Percentiles rank a stretch among this genome's conserved stretches.
phyloP scores from a whole-genome alignment of 2,329 filamentous ascomycete species.

The Colletotrichum falcatum region DNA sequence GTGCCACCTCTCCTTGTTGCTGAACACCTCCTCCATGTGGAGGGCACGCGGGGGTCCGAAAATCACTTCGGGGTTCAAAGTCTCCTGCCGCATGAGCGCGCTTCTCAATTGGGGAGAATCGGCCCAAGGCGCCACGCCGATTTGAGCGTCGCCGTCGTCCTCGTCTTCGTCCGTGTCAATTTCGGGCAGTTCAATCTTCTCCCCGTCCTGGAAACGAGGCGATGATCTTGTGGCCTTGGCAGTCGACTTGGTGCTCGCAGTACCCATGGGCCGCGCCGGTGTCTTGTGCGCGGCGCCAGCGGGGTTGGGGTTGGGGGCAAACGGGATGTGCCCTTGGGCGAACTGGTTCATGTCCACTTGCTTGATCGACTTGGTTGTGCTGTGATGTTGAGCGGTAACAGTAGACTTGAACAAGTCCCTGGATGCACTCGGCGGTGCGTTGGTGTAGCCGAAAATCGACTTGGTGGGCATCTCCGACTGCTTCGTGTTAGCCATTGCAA shows the following conservation, averaged over 20 bases:
- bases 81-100: slow-evolving; percentile 84
- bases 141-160: slow-evolving; percentile 65
- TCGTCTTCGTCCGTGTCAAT: slow-evolving; percentile 93
- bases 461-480: slow-evolving; percentile 71
- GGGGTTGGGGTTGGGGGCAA: slow-evolving; percentile 77
- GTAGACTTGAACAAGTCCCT: slow-evolving; percentile 74
- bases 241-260: slow-evolving; percentile 63
- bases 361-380: slow-evolving; percentile 72
- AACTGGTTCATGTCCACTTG: slow-evolving; percentile 89
- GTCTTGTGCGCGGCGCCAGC: slow-evolving; percentile 74
- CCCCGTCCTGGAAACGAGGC: slow-evolving; percentile 88
- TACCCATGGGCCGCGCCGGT: slow-evolving; percentile 67
- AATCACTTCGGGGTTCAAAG: slow-evolving; percentile 83
- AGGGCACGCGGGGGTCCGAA: slow-evolving; percentile 91
- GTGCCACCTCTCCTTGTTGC: slow-evolving; percentile 84
- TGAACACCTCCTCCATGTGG: slow-evolving; percentile 97
- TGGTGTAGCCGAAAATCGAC: slow-evolving; percentile 72
- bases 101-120: slow-evolving; percentile 85
- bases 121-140: slow-evolving; percentile 81
- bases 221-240: slow-evolving; percentile 76
- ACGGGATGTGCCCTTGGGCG: slow-evolving; percentile 89
- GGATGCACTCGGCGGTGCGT: slow-evolving; percentile 65
- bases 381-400: slow-evolving; percentile 74
- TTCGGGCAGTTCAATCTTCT: slow-evolving; percentile 91
- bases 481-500: slow-evolving; percentile 13